Base-by-base conservation (phyloP, 768 basidiomycete genomes). In the Asterophora lycoperdoides region DNA sequence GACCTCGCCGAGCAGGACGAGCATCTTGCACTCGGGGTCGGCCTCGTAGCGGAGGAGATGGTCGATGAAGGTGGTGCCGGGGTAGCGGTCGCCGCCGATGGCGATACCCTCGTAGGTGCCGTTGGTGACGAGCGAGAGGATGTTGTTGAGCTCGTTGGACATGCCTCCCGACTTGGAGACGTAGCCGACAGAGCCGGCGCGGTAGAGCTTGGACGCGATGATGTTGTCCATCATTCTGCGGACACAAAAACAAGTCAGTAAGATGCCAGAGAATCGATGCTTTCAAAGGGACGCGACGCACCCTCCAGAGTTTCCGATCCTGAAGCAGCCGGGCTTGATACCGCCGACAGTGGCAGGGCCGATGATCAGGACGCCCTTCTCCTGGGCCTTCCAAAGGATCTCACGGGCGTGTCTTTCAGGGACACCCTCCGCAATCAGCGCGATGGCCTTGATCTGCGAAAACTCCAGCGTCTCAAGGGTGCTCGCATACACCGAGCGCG, bases 131-230 rank as follows among this genome's bases (percentile, higher is more conserved):
- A 95, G 81, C 17, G 93, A 93, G 54, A 99, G 85, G 68, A 99
- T 99, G 78, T 97, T 99, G 87, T 99, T 98, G 62, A 99, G 77
- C 72, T 99, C 95, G 76, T 98, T 98, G 62, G 95, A 98, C 95
- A 99, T 99, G 69, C 95, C 95, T 59, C 95, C 95, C 7, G 94
- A 97, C 76, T 99, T 99, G 69, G 93, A 96, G 65, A 99, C 95
- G 70, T 98, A 99, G 63, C 94, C 95, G 60, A 99, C 90, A 10
- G 93, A 93, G 48, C 95, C 95, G 20, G 93, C 76, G 62, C 94
- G 93, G 81, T 97, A 99, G 54, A 99, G 87, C 78, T 97, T 99
- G 54, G 93, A 95, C 6, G 94, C 76, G 64, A 97, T 96, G 74
- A 98, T 94, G 78, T 98, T 99, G 78, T 99, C 95, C 94, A 97